Conservation (phyloP, 2,329 filamentous ascomycete species). For the Podosphaera leucotricha region DNA sequence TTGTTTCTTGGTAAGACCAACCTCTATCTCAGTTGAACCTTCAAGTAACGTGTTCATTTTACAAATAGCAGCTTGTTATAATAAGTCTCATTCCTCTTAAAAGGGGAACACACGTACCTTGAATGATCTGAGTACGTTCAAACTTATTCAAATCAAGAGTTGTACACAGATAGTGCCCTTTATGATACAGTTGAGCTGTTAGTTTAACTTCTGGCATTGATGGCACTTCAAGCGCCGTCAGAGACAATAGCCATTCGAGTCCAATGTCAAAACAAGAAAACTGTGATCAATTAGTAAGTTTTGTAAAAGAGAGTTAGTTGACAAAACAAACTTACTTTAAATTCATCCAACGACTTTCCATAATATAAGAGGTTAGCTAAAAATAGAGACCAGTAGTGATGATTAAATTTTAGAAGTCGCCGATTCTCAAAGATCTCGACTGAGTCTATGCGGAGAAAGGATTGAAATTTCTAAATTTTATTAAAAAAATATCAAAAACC, state of each 20-base stretch:
- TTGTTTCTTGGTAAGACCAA: constrained; percentile 5
- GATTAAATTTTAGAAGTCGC: constrained; percentile 23
- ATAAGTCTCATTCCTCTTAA: neutral
- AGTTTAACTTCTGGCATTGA: neutral
- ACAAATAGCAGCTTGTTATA: constrained; percentile 3
- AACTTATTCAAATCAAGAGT: neutral
- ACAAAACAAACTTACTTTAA: constrained; percentile 4
- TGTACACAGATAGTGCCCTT: constrained; percentile 4
- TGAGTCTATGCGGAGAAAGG: constrained; percentile 6
- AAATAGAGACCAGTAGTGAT: constrained; percentile 27
- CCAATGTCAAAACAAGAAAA: constrained; percentile 18
- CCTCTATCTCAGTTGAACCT: constrained; percentile 2
- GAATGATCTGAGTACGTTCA: constrained; percentile 3
- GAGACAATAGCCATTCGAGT: constrained; percentile 30
- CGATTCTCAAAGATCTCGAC: constrained; percentile 16
- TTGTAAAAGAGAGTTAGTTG: neutral
- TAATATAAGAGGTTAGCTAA: constrained; percentile 25
- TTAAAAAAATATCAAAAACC: constrained; percentile 18
- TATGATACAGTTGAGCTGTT: constrained; percentile 4
- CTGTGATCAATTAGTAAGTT: constrained; percentile 12
- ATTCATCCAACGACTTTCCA: constrained; percentile 20
- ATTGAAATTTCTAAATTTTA: constrained; percentile 14
- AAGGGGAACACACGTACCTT: constrained; percentile 1
- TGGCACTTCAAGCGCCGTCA: constrained; percentile 20
- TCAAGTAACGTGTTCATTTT: constrained; percentile 6